Percentiles rank a stretch among this genome's conserved stretches.
These are phyloP conservation scores for Striga asiatica DNA, from an alignment of 257 asterid species.

Conservation along the genomic window DNA sequence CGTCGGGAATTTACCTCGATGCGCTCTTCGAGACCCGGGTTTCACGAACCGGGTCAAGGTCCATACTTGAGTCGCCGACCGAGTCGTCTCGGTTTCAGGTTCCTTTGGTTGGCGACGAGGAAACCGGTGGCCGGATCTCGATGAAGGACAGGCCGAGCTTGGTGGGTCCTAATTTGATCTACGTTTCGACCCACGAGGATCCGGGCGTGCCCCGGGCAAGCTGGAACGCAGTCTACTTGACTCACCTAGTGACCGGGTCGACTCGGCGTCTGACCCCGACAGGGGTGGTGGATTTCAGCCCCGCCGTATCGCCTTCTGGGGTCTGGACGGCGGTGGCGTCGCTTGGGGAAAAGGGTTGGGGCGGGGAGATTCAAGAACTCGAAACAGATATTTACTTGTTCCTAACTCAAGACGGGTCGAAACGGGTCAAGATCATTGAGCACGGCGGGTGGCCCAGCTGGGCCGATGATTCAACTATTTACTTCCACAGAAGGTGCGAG, in stretches of 20 bases:
- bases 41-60: constrained; percentile 17
- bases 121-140: constrained; percentile 29
- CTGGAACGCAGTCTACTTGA: constrained; percentile 87
- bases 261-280: constrained; percentile 63
- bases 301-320: constrained; percentile 90
- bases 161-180: constrained; percentile 49
- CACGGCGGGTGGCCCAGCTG: constrained; percentile 97
- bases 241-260: constrained; percentile 43
- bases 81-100: constrained; percentile 40
- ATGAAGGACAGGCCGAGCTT: constrained; percentile 73
- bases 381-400: constrained; percentile 56
- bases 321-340: constrained; percentile 86
- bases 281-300: constrained; percentile 72
- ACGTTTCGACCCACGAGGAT: constrained; percentile 75
- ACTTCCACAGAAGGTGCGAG: constrained; percentile 65
- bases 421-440: constrained; percentile 58
- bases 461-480: constrained; percentile 66
- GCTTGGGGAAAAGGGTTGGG: constrained; percentile 61
- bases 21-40: constrained; percentile 14
- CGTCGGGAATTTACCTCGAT: constrained; percentile 46
- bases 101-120: constrained; percentile 36
- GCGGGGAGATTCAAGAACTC: constrained; percentile 68
- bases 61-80: constrained; percentile 19
- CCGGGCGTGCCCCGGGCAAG: constrained; percentile 66
- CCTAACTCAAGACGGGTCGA: constrained; percentile 62